Evolutionary conservation across 345 rosid species (phyloP).

Genomic region (Bruguiera gymnorhiza): DNA sequence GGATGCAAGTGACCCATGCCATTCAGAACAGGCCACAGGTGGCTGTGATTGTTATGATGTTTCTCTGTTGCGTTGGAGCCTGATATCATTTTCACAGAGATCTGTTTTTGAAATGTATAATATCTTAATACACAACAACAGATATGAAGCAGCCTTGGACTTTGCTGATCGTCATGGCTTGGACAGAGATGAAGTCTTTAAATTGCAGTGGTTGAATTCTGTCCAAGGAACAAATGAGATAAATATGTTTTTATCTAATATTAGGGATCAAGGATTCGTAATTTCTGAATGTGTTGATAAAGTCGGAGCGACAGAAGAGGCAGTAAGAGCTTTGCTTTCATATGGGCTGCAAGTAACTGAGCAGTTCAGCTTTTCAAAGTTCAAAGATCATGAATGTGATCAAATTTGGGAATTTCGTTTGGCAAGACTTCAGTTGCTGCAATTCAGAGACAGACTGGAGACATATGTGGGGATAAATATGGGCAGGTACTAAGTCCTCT

Average conservation of each 20-base stretch:
- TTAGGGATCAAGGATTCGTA: conserved; percentile 67
- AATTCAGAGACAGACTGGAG: conserved; percentile 81
- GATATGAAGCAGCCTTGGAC: conserved; percentile 69
- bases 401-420: conserved; percentile 66
- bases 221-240: conserved; percentile 54
- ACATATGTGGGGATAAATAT: conserved; percentile 91
- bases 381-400: conserved; percentile 47
- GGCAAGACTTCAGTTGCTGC: conserved; percentile 80
- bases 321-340: conserved; percentile 65
- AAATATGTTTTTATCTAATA: conserved; percentile 49
- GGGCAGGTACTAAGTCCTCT: conserved; percentile 72
- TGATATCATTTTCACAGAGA: conserved; percentile 72
- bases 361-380: conserved; percentile 46
- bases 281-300: conserved; percentile 75
- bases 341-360: conserved; percentile 62
- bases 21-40: conserved; percentile 28
- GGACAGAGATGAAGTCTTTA: conserved; percentile 75
- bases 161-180: conserved; percentile 75
- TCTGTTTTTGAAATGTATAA: conserved; percentile 78
- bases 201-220: conserved; percentile 82
- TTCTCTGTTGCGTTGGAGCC: conserved; percentile 56
- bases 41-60: conserved; percentile 32
- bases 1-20: conserved; percentile 31
- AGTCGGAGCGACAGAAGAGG: conserved; percentile 80
- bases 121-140: conserved; percentile 52